Evolutionary conservation across 1,139 yeast species (phyloP), one percentile per base, ranked within the genome.

Genomic region (Wickerhamomyces sp.): DNA sequence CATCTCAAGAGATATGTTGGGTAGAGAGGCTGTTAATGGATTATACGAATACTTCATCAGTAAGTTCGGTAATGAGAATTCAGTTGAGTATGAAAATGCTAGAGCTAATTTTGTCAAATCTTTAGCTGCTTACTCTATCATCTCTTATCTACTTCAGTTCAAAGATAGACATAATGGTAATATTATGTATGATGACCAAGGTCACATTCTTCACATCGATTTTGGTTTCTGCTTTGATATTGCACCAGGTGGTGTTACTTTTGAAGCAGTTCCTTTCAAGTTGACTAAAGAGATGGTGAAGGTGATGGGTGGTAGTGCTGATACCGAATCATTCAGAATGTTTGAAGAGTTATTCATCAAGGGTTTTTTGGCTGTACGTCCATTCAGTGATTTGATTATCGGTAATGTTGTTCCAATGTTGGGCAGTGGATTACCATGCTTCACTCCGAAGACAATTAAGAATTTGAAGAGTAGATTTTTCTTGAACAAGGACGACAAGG

Each of bases 111-210:
- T 93, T 57, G 87, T 91, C 42, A 87, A 88, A 59, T 87, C 96
- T 2, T 69, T 91, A 47, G 98, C 99, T 1, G 97, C 96, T 1
- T 93, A 93, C 63, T 85, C 96, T 28, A 88, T 93, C 39, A 87
- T 93, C 39, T 85, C 97, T 2, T 93, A 85, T 52, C 64, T 93
- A 48, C 70, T 93, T 40, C 98, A 91, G 57, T 88, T 93, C 67
- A 93, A 93, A 60, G 99, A 93, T 63, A 77, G 99, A 57, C 99
- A 93, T 62, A 93, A 93, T 60, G 99, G 99, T 59, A 93, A 93
- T 61, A 91, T 93, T 49, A 91, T 93, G 98, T 91, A 91, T 58
- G 98, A 91, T 57, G 87, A 80, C 42, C 84, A 85, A 46, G 99
- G 99, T 4, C 96, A 91, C 56, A 76, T 93, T 40, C 66, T 93